Percentiles rank a stretch among this genome's conserved stretches.
Conservation (phyloP, 2,329 filamentous ascomycete genomes). For the Cordyceps javanica region DNA sequence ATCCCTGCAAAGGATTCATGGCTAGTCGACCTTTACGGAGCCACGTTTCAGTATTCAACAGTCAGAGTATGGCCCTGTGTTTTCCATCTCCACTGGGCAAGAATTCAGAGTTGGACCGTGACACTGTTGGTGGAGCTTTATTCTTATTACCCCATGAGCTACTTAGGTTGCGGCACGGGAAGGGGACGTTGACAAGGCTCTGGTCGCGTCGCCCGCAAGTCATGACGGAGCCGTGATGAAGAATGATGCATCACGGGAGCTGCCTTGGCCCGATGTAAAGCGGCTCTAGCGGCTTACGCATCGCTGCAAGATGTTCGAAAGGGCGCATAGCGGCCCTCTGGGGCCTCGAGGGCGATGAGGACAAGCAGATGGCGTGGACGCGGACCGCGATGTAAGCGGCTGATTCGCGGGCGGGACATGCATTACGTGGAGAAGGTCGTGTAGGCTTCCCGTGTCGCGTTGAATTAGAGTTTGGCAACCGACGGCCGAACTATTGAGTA, state of each 20-base stretch:
- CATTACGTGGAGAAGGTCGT: too few relatives aligned
- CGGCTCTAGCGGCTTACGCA: neutral
- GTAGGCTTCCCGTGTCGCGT: neutral
- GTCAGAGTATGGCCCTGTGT: neutral
- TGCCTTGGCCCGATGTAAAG: neutral
- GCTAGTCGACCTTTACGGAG: neutral
- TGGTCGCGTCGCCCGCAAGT: neutral
- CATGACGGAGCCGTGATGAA: neutral
- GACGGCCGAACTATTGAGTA: neutral
- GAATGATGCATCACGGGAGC: neutral
- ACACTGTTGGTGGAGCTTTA: constrained; percentile 2
- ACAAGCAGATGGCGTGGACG: neutral
- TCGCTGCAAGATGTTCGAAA: neutral
- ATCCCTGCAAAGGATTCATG: too few relatives aligned
- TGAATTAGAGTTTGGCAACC: neutral
- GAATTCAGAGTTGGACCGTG: neutral
- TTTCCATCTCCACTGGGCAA: neutral
- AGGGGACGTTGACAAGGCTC: neutral
- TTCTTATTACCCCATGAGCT: neutral
- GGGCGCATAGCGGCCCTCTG: neutral
- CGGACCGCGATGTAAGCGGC: neutral
- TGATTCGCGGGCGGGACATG: neutral
- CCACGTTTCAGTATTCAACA: neutral
- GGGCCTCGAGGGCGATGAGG: neutral
- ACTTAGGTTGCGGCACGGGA: neutral